A percentile compares a stretch with the other conserved stretches of the same genome.
Conservation (phyloP, 2,329 filamentous ascomycete species). For the Monilinia aucupariae region DNA sequence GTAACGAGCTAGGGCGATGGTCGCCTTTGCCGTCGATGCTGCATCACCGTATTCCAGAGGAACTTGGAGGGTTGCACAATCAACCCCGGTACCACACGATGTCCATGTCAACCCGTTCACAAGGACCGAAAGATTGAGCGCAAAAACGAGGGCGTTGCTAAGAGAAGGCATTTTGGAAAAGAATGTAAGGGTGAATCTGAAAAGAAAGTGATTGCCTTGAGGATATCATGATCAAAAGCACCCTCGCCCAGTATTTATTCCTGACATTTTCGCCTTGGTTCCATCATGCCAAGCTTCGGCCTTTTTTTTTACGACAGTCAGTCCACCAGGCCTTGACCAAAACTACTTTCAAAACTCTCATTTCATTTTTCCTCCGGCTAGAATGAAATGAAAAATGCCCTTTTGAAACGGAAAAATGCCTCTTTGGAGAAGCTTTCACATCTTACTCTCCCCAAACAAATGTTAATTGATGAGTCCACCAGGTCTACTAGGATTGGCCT, state of each 20-base stretch:
- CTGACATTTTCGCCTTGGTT: not conserved
- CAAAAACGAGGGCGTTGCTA: not conserved
- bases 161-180: not conserved
- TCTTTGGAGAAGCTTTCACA: too few relatives aligned
- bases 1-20: constrained; percentile 1
- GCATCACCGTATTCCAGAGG: constrained; percentile 17
- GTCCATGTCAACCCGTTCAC: constrained; percentile 14
- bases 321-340: too few relatives aligned
- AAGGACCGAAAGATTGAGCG: constrained; percentile 2
- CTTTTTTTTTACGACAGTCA: not conserved
- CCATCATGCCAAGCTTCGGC: not conserved
- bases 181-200: not conserved
- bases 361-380: not conserved
- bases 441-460: too few relatives aligned
- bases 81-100: constrained; percentile 15
- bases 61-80: constrained; percentile 17
- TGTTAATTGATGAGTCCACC: too few relatives aligned
- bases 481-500: too few relatives aligned
- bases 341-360: not conserved
- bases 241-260: not conserved
- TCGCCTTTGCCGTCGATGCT: not conserved
- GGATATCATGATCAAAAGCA: not conserved
- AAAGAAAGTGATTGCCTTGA: not conserved
- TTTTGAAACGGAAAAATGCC: too few relatives aligned
- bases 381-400: too few relatives aligned